A percentile compares a stretch with the other conserved stretches of the same genome.
Conservation (phyloP, 108 stramenopile species). For the Parietichytrium sp. region DNA sequence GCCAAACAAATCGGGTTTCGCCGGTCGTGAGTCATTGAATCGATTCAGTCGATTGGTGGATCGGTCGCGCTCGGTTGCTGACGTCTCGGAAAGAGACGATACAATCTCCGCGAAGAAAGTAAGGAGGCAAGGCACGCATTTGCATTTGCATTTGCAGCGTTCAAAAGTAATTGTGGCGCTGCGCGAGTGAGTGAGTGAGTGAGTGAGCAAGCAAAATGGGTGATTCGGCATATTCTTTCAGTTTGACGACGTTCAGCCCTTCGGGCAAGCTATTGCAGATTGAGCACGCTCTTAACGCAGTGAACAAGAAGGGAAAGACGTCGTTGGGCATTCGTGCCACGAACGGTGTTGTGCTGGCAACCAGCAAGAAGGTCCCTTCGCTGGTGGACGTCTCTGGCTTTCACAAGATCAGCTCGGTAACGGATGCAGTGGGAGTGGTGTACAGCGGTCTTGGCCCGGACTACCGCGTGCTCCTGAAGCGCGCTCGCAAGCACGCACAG, state of each 20-base stretch:
- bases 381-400: constrained; percentile 83
- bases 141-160: too few relatives aligned
- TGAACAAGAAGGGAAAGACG: constrained; percentile 85
- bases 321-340: constrained; percentile 90
- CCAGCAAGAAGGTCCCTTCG: constrained; percentile 90
- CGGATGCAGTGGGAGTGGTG: constrained; percentile 76
- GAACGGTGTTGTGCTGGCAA: constrained; percentile 97
- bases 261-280: constrained; percentile 98
- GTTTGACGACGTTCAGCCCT: constrained; percentile 93
- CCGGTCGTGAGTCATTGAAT: too few relatives aligned
- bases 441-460: constrained; percentile 98
- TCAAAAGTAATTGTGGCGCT: too few relatives aligned
- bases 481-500: constrained; percentile 89
- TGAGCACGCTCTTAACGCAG: constrained; percentile 96
- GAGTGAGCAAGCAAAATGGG: too few relatives aligned
- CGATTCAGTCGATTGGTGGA: too few relatives aligned
- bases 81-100: too few relatives aligned
- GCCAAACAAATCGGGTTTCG: too few relatives aligned
- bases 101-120: too few relatives aligned
- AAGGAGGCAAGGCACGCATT: too few relatives aligned
- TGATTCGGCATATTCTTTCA: constrained; percentile 94
- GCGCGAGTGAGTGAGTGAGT: too few relatives aligned
- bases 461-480: constrained; percentile 92
- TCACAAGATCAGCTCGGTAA: constrained; percentile 83
- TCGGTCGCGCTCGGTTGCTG: too few relatives aligned